A percentile compares a stretch with the other conserved stretches of the same genome.
phyloP scores from a whole-genome alignment of 2,329 filamentous ascomycete species.

The Fusarium torulosum region DNA sequence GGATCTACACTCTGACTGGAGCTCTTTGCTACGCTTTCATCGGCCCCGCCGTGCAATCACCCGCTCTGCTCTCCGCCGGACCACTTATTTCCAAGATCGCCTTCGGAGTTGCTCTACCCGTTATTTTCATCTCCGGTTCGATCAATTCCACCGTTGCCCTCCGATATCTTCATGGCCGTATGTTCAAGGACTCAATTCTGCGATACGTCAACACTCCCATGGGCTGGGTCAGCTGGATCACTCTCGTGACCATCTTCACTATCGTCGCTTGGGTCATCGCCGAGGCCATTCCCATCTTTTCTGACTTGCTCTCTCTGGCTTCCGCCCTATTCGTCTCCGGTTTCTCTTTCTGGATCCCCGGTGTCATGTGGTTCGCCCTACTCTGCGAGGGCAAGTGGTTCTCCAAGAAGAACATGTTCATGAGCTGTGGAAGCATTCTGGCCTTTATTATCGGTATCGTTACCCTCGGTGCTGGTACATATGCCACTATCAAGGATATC shows the following conservation, averaged over 20 bases:
- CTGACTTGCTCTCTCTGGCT: conserved; percentile 34
- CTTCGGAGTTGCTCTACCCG: conserved; percentile 75
- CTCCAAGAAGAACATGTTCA: conserved; percentile 33
- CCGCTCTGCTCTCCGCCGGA: conserved; percentile 75
- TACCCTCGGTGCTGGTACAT: conserved; percentile 39
- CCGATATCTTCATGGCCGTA: conserved; percentile 39
- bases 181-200: conserved; percentile 38
- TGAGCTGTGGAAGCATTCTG: conserved; percentile 35
- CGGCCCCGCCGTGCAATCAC: conserved; percentile 71
- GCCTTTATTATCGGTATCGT: conserved; percentile 38
- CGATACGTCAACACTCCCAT: conserved; percentile 37
- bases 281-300: conserved; percentile 40
- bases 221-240: conserved; percentile 41
- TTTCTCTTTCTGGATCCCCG: conserved; percentile 39
- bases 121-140: conserved; percentile 51
- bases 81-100: conserved; percentile 72
- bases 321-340: conserved; percentile 38
- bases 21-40: conserved; percentile 77
- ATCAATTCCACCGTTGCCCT: conserved; percentile 40
- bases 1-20: conserved; percentile 75
- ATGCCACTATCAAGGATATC: conserved; percentile 42
- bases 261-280: conserved; percentile 40
- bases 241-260: conserved; percentile 31
- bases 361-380: conserved; percentile 38
- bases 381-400: conserved; percentile 40